Percentiles rank a stretch among this genome's conserved stretches.
These are phyloP conservation scores for Apiospora phragmitis DNA, from an alignment of 2,329 filamentous ascomycete species.

Conservation along the genomic window DNA sequence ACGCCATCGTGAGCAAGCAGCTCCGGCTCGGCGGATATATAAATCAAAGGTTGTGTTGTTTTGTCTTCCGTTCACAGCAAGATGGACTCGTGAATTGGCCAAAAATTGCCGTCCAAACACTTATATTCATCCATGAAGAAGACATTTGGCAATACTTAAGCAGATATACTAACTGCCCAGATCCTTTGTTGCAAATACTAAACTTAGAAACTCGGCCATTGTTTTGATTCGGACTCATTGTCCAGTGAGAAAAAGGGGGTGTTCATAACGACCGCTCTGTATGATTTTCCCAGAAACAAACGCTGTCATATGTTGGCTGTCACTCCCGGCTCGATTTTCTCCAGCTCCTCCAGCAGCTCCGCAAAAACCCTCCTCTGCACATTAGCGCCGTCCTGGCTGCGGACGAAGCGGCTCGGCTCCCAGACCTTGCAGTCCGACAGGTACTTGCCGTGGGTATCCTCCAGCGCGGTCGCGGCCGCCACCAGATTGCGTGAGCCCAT, in stretches of 20 bases:
- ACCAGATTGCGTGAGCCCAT: slow-evolving; percentile 41
- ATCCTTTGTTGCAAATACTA: background rate
- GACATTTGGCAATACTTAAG: background rate
- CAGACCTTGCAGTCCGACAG: slow-evolving; percentile 35
- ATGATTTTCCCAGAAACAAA: background rate
- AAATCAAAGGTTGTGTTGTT: background rate
- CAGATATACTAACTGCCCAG: background rate
- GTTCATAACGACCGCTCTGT: background rate
- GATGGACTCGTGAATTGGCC: background rate
- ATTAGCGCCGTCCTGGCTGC: slow-evolving; percentile 37
- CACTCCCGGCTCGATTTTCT: slow-evolving; percentile 42
- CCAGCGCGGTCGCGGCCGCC: slow-evolving; percentile 36
- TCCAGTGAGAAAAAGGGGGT: background rate
- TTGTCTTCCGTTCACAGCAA: background rate
- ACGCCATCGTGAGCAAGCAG: background rate
- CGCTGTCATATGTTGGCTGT: slow-evolving; percentile 30
- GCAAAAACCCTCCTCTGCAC: slow-evolving; percentile 39
- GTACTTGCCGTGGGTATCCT: slow-evolving; percentile 42
- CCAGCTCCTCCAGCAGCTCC: slow-evolving; percentile 44
- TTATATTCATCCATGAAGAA: background rate
- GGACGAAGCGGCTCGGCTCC: slow-evolving; percentile 32
- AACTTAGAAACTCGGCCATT: background rate
- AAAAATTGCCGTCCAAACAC: background rate
- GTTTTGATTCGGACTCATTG: background rate
- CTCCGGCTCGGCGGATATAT: background rate